These are phyloP conservation scores for Zalaria sp. DNA, from an alignment of 2,329 filamentous ascomycete species.

Conservation along the genomic window DNA sequence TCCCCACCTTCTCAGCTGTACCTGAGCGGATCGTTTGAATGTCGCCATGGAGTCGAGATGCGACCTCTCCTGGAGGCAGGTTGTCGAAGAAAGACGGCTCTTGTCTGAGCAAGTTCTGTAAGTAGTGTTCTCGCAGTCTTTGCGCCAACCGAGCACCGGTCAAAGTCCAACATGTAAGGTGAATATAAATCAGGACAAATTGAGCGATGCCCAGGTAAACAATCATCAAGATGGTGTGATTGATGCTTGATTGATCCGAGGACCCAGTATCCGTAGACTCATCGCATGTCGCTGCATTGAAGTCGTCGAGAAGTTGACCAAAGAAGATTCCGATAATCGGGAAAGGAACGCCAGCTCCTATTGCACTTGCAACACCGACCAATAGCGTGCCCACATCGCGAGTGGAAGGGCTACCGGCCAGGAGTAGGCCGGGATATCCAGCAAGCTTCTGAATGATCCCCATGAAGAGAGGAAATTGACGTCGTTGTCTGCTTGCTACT, in stretches of 20 bases:
- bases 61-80: constrained; percentile 47
- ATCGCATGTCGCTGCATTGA: constrained; percentile 44
- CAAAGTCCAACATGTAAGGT: constrained; percentile 50
- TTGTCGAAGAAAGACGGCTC: constrained; percentile 51
- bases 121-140: constrained; percentile 46
- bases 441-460: constrained; percentile 18
- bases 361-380: constrained; percentile 20
- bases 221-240: constrained; percentile 44
- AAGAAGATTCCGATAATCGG: constrained; percentile 52
- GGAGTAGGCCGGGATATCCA: constrained; percentile 21
- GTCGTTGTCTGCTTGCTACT: neutral
- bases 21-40: constrained; percentile 54
- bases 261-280: constrained; percentile 16
- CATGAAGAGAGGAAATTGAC: constrained; percentile 8
- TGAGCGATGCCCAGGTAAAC: constrained; percentile 51
- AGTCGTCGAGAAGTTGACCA: constrained; percentile 46
- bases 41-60: constrained; percentile 49
- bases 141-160: constrained; percentile 50
- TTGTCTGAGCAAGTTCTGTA: constrained; percentile 44
- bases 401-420: constrained; percentile 23
- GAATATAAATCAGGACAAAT: constrained; percentile 49
- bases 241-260: constrained; percentile 30
- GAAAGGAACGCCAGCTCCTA: constrained; percentile 47
- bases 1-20: constrained; percentile 57
- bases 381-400: constrained; percentile 7